These are phyloP conservation scores for Sanghuangporus weigelae DNA, from an alignment of 1,284 basidiomycete species.

Conservation along the genomic window DNA sequence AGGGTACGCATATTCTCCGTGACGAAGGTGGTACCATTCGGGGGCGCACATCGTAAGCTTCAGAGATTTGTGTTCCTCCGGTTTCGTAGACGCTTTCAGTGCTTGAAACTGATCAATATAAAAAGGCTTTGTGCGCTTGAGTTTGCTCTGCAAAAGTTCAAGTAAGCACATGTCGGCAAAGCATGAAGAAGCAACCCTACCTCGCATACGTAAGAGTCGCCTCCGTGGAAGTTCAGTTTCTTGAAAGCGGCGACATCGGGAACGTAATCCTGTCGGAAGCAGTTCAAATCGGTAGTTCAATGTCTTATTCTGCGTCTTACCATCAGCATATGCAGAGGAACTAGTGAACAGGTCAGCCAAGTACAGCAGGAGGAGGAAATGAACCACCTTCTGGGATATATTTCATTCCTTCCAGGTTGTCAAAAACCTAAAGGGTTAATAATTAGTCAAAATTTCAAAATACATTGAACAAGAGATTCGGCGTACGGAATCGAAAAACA, in stretches of 20 bases:
- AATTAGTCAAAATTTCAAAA: conserved; percentile 15
- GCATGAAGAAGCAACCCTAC: conserved; percentile 10
- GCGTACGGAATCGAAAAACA: neutral
- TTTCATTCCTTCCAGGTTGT: conserved; percentile 60
- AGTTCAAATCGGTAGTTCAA: neutral
- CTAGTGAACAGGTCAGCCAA: conserved; percentile 35
- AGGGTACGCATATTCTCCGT: conserved; percentile 57
- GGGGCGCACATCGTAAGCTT: conserved; percentile 76
- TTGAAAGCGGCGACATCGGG: conserved; percentile 39
- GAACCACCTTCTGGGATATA: conserved; percentile 46
- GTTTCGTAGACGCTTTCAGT: conserved; percentile 47
- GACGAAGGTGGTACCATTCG: conserved; percentile 72
- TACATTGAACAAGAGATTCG: neutral
- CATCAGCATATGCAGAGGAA: conserved; percentile 35
- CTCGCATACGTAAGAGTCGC: conserved; percentile 25
- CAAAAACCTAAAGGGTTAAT: conserved; percentile 58
- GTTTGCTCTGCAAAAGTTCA: conserved; percentile 42
- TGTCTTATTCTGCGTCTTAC: conserved; percentile 17
- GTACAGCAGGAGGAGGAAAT: conserved; percentile 35
- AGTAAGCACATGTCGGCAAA: neutral
- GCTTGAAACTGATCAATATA: conserved; percentile 60
- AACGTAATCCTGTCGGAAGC: conserved; percentile 31
- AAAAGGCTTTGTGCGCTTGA: conserved; percentile 56
- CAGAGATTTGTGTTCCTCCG: conserved; percentile 51
- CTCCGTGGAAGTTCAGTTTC: conserved; percentile 27